Percentiles rank a stretch among this genome's conserved stretches.
Evolutionary conservation across 768 basidiomycete genomes (phyloP).

Genomic region (Trametes meyenii): DNA sequence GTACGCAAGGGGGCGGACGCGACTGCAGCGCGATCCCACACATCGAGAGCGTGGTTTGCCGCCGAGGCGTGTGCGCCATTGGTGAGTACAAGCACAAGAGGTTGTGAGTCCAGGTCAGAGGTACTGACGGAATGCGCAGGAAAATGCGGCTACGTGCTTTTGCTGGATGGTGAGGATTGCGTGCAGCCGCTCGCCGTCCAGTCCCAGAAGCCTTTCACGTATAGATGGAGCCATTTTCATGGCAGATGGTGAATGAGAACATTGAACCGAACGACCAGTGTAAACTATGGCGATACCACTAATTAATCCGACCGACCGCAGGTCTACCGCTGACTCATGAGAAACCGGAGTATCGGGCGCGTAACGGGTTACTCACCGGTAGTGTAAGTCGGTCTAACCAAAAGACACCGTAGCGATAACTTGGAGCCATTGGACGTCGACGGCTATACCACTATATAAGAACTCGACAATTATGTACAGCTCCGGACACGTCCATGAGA

Average conservation of each 20-base stretch:
- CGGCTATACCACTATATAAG: not conserved
- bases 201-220: not conserved
- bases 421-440: not conserved
- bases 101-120: too few relatives aligned
- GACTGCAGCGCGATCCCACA: slow-evolving; percentile 49
- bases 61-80: too few relatives aligned
- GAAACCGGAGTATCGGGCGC: too few relatives aligned
- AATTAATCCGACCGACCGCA: too few relatives aligned
- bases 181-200: not conserved
- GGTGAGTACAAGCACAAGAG: too few relatives aligned
- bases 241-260: not conserved
- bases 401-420: too few relatives aligned
- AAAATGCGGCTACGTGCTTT: not conserved
- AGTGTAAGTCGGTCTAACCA: too few relatives aligned
- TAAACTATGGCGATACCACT: too few relatives aligned
- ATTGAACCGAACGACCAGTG: not conserved
- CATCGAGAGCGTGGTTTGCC: slow-evolving; percentile 37
- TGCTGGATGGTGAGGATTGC: not conserved
- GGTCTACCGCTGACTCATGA: too few relatives aligned
- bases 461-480: not conserved
- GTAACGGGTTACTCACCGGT: too few relatives aligned
- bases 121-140: too few relatives aligned
- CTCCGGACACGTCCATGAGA: not conserved
- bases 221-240: not conserved
- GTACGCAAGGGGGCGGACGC: slow-evolving; percentile 42